Evolutionary conservation across 1,139 yeast genomes (phyloP).

Genomic region (Taphrina wiesneri): DNA sequence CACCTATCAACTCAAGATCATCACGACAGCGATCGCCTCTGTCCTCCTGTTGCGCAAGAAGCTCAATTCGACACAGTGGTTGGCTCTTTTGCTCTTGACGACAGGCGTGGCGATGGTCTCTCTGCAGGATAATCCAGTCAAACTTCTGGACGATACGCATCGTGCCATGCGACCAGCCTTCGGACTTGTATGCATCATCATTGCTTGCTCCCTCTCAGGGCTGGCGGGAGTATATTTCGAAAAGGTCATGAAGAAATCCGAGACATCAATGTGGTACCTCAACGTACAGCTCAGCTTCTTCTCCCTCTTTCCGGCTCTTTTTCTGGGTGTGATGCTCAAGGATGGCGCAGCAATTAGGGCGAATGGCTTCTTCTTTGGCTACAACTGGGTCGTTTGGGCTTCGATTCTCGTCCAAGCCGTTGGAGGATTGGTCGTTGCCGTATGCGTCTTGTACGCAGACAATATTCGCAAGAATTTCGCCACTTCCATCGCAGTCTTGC

Average conservation of each 20-base stretch:
- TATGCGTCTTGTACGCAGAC: conserved; percentile 51
- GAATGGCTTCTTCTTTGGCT: conserved; percentile 49
- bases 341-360: conserved; percentile 46
- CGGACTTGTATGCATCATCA: conserved; percentile 48
- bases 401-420: conserved; percentile 49
- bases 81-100: conserved; percentile 47
- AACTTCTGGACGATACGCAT: conserved; percentile 4
- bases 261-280: conserved; percentile 48
- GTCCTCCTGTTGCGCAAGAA: conserved; percentile 47
- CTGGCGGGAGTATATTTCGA: conserved; percentile 52
- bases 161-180: conserved; percentile 21
- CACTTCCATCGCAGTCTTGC: conserved; percentile 49
- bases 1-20: conserved; percentile 50
- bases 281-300: conserved; percentile 49
- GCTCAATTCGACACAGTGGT: conserved; percentile 47
- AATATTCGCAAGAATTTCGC: conserved; percentile 51
- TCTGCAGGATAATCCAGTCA: conserved; percentile 37
- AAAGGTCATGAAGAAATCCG: conserved; percentile 48
- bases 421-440: conserved; percentile 50
- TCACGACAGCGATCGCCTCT: conserved; percentile 50
- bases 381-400: conserved; percentile 47
- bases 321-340: conserved; percentile 47
- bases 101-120: conserved; percentile 50
- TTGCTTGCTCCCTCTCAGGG: conserved; percentile 49
- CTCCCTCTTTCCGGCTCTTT: conserved; percentile 50